Evolutionary conservation across 148 eudicot genomes (phyloP), one percentile per base, ranked within the genome.

Genomic region (Spergularia bocconei): DNA sequence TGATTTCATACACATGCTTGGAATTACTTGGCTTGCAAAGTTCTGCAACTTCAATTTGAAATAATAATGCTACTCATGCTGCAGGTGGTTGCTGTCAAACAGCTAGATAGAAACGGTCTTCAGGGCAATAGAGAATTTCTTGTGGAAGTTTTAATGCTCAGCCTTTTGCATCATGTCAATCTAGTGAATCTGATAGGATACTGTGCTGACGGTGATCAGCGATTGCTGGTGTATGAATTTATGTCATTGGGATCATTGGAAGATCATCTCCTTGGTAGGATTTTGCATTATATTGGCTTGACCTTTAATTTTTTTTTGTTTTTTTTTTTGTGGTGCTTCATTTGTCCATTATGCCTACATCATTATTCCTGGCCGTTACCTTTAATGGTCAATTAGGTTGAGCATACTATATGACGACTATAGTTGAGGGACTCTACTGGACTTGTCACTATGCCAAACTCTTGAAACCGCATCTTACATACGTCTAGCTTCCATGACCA

Each of bases 191-290:
- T 94, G 77, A 82, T 90, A 74, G 97, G 98, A 33, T 94, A 91
- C 75, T 94, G 97, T 78, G 97, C 98, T 62, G 97, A 90, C 80
- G 98, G 98, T 75, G 98, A 95, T 70, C 98, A 95, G 85, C 84
- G 98, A 69, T 91, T 94, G 71, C 91, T 94, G 53, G 98, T 94
- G n/a, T 94, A 94, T 76, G 98, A 94, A 72, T 94, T 86, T 84
- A 90, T 94, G 98, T 79, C 98, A 5, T 67, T 88, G 74, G 97
- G 98, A 60, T 94, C 97, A 69, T 76, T 94, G 77, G 98, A 94
- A 80, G 96, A 94, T 83, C 98, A 94, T 75, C 98, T 94, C 57
- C 96, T 73, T 82, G 98, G 98, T 94, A 94, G 50, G 25, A 15
- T 69, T 57, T 29, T 17, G 58, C 69, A n/a, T 78, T 15, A 55